Conservation (phyloP, 1,284 basidiomycete genomes). For the Leccinum huronense region DNA sequence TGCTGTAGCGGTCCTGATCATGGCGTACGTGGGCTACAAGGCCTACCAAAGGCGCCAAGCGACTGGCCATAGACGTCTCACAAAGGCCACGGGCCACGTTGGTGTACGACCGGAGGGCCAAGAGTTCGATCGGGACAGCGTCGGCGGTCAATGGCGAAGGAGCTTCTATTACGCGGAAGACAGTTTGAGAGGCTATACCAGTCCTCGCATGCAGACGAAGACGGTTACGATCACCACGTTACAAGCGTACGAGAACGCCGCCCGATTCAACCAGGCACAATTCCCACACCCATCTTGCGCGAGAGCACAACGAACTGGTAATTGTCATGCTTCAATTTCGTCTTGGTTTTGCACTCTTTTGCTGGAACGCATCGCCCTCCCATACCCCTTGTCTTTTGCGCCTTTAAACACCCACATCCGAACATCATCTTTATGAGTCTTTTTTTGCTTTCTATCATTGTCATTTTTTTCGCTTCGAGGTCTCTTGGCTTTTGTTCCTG, state of each 20-base stretch:
- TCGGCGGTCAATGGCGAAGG: slow-evolving; percentile 66
- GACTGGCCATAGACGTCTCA: slow-evolving; percentile 60
- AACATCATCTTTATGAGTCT: slow-evolving; percentile 15
- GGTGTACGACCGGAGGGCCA: slow-evolving; percentile 52
- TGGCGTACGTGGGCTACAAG: slow-evolving; percentile 62
- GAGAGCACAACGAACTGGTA: slow-evolving; percentile 77
- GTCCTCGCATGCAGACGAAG: slow-evolving; percentile 28
- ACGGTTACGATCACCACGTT: slow-evolving; percentile 31
- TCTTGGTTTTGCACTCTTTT: not conserved
- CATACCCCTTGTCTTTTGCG: slow-evolving; percentile 17
- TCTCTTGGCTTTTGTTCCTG: slow-evolving; percentile 9
- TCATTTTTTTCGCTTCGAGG: slow-evolving; percentile 5
- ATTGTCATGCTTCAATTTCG: slow-evolving; percentile 2
- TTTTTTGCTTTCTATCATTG: not conserved
- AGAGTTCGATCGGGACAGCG: slow-evolving; percentile 70
- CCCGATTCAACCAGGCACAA: slow-evolving; percentile 50
- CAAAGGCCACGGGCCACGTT: slow-evolving; percentile 44
- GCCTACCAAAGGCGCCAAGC: slow-evolving; percentile 59
- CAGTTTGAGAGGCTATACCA: slow-evolving; percentile 58
- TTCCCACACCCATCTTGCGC: slow-evolving; percentile 64
- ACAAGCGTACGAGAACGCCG: slow-evolving; percentile 49
- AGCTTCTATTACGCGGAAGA: slow-evolving; percentile 85
- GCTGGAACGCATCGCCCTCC: slow-evolving; percentile 13
- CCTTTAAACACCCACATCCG: not conserved
- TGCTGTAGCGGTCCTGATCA: slow-evolving; percentile 63